Base-by-base conservation (phyloP, 2,329 filamentous ascomycete species). In the Chrysosphaeria jannelii region DNA sequence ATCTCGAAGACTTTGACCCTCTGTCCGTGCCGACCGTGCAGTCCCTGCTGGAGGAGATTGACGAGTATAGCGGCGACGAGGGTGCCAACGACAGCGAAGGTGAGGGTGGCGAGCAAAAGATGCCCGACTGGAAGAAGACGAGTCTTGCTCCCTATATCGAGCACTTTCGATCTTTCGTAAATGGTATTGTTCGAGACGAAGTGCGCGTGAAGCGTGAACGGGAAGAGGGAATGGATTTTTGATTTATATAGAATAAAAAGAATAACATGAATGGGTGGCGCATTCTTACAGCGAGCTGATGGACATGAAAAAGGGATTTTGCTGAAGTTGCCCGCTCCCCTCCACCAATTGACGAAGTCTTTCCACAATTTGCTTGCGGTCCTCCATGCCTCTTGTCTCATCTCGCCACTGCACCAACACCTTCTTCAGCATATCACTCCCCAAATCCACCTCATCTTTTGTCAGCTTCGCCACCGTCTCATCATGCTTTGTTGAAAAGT, bases 121-220 rank as follows among this genome's bases (percentile, higher is more conserved):
- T 72, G 22, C 59, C 68, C 33, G 85, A 97, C 39, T 93, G 81
- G 66, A 81, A 97, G 46, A 97, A 93, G 60, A 97, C 85, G 13
- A 76, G 75, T 32, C 44, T 97, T 38, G 89, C 71, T 48, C 76
- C 78, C 6, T 93, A 89, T 40, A 64, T 93, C 17, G 79, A 93
- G 27, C 67, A 69, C 34, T 93, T 97, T 44, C 59, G 71, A 33
- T 57, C 53, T 1, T 89, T 91, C 44, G 75, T 93, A 6, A 56
- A 61, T 7, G 56, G 50, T 0, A 42, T 97, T 26, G 54, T 91
- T 42, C 79, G 68, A 41, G 81, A 89, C 28, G 65, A 68, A 40
- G 39, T 43, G 4, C 48, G 41, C 32, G 44, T 59, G 5, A 63
- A 63, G 47, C 38, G 57, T 28, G 57, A 63, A 38, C 43, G 56